Evolutionary conservation across 1,284 basidiomycete species (phyloP), one percentile per base, ranked within the genome.

Genomic region (Taiwanofungus camphoratus): DNA sequence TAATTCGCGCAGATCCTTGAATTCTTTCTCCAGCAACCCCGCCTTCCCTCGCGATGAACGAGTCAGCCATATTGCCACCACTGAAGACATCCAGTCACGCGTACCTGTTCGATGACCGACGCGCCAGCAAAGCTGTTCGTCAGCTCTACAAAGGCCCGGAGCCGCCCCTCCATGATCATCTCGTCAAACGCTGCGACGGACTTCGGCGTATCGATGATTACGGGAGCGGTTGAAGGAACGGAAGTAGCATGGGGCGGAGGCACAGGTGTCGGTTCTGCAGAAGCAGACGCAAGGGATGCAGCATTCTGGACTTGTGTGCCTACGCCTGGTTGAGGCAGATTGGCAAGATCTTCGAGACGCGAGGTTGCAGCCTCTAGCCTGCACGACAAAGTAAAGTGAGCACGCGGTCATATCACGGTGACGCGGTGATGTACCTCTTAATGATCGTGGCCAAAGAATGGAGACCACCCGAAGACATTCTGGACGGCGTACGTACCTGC

Each of bases 361-460:
- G 91, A 92, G 6, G 93, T 94, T 2, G 92, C 92, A 35, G 96
- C 95, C 73, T 95, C 88, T 41, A 92, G 76, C 50, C 89, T 89
- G 56, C 20, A 16, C n/a, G n/a, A 48, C 12, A 39, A 53, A 35
- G 38, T 8, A 8, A 20, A 11, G 36, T 19, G 45, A 40, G 31
- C 41, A 26, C 23, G 45, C 38, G 41, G 11, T 36, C 40, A 51
- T 36, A 7, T 23, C 32, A 22, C 9, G 20, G 26, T 19, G 40
- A 20, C 21, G 24, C 26, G 44, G 29, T 50, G 11, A 64, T 76
- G 45, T 59, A 90, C 91, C 91, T 77, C 65, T 87, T 88, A 59
- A 87, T 82, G 50, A 87, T 82, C n/a, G 85, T 88, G 26, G 80
- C 79, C 36, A 88, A 68, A 27, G 83, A 83, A 58, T 87, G 74